These are phyloP conservation scores for Globisporangium lucens DNA, from an alignment of 352 stramenopile genomes.

Conservation along the genomic window DNA sequence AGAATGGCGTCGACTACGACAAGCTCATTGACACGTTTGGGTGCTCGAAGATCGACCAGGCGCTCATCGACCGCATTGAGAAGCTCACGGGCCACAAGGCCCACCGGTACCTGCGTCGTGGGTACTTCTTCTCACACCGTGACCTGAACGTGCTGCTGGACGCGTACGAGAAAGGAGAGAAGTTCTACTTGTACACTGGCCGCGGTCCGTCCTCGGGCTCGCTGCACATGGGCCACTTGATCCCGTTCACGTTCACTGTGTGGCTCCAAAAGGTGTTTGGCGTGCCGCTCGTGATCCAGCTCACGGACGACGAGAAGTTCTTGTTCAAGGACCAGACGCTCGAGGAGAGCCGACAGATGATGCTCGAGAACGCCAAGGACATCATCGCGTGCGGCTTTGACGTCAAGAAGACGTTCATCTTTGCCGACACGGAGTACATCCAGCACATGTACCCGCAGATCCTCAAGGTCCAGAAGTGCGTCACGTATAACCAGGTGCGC, in stretches of 20 bases:
- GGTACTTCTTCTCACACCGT: slow-evolving; percentile 99
- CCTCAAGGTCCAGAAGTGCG: slow-evolving; percentile 98
- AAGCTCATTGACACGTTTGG: slow-evolving; percentile 99
- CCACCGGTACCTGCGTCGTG: slow-evolving; percentile 97
- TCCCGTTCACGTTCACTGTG: slow-evolving; percentile 99
- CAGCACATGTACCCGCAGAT: slow-evolving; percentile 99
- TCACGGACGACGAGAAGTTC: slow-evolving; percentile 99
- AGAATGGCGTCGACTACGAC: slow-evolving; percentile 98
- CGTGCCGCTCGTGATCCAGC: slow-evolving; percentile 99
- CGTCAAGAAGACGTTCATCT: slow-evolving; percentile 99
- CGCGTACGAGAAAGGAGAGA: slow-evolving; percentile 93
- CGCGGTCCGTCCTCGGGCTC: slow-evolving; percentile 95
- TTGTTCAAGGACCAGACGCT: slow-evolving; percentile 97
- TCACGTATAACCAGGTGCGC: slow-evolving; percentile 97
- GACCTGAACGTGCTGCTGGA: slow-evolving; percentile 96
- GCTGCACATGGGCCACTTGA: slow-evolving; percentile 99
- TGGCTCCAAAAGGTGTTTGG: slow-evolving; percentile 98
- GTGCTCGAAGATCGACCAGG: slow-evolving; percentile 91
- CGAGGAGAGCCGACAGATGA: slow-evolving; percentile 90
- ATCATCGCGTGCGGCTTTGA: slow-evolving; percentile 99
- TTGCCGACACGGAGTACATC: slow-evolving; percentile 99
- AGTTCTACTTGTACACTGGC: slow-evolving; percentile 99
- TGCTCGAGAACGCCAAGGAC: slow-evolving; percentile 99
- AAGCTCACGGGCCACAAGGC: slow-evolving; percentile 90
- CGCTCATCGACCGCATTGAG: slow-evolving; percentile 95